Evolutionary conservation across 495 filamentous ascomycete species (phyloP).

Genomic region (Staphylotrichum longicolle): DNA sequence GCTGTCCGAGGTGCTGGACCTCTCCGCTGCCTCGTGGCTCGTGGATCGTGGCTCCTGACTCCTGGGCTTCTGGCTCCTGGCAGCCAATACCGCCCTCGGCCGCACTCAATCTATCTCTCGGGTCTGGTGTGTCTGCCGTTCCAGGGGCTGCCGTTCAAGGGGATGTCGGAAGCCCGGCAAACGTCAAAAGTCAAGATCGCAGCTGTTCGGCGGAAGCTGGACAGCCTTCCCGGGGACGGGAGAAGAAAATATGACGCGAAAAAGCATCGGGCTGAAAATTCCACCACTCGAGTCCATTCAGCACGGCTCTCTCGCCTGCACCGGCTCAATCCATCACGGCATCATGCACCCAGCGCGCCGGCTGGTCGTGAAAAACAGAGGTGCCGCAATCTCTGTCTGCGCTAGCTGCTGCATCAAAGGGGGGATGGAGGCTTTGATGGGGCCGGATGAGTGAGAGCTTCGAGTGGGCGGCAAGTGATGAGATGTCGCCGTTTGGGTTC

Average conservation of each 20-base stretch:
- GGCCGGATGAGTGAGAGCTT: slow-evolving; percentile 16
- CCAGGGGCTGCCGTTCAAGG: not conserved
- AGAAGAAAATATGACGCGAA: not conserved
- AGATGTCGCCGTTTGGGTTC: slow-evolving; percentile 5
- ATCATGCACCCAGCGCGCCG: slow-evolving; percentile 7
- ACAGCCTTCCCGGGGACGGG: not conserved
- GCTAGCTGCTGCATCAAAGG: slow-evolving; percentile 16
- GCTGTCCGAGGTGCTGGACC: not conserved
- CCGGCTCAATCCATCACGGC: slow-evolving; percentile 25
- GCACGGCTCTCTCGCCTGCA: slow-evolving; percentile 16
- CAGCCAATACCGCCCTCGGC: slow-evolving; percentile 14
- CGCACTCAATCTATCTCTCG: slow-evolving; percentile 1
- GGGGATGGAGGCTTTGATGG: not conserved
- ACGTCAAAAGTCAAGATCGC: not conserved
- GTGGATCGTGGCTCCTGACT: no score
- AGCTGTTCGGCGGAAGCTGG: not conserved
- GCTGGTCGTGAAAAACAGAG: slow-evolving; percentile 10
- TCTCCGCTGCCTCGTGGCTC: slow-evolving; percentile 13
- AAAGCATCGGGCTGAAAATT: not conserved
- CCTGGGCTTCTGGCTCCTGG: not conserved
- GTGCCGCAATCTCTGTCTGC: slow-evolving; percentile 15
- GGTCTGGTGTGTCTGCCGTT: not conserved
- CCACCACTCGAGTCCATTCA: slow-evolving; percentile 1
- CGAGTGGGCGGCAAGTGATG: slow-evolving; percentile 9
- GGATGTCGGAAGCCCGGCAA: not conserved